phyloP scores from a whole-genome alignment of 208 protist species.

The Trypanosomatidae sp. region DNA sequence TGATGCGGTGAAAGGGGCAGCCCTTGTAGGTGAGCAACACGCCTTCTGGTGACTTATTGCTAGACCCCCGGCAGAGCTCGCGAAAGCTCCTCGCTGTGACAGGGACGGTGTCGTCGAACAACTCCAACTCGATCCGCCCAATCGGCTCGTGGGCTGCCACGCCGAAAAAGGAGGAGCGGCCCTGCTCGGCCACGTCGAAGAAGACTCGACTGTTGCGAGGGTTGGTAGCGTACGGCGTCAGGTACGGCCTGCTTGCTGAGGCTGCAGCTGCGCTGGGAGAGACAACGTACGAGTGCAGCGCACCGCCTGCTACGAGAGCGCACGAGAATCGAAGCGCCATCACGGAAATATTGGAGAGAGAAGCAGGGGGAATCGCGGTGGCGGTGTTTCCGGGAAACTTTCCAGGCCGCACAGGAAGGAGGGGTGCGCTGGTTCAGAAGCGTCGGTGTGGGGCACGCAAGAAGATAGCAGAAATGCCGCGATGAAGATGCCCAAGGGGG shows the following conservation, averaged over 20 bases:
- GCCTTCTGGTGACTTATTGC: conserved; percentile 60
- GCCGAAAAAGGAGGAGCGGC: conserved; percentile 52
- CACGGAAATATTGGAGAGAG: background rate
- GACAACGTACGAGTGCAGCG: conserved; percentile 26
- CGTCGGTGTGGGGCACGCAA: background rate
- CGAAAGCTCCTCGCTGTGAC: conserved; percentile 92
- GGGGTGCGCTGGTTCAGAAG: background rate
- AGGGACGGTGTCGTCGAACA: conserved; percentile 93
- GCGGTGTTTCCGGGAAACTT: background rate
- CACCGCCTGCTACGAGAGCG: conserved; percentile 43
- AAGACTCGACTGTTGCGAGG: conserved; percentile 79
- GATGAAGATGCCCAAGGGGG: background rate
- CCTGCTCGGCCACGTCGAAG: conserved; percentile 69
- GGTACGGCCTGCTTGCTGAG: conserved; percentile 39
- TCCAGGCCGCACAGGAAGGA: too few relatives aligned
- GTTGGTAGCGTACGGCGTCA: conserved; percentile 62
- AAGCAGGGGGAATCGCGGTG: background rate
- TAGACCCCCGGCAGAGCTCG: conserved; percentile 75
- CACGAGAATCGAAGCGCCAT: conserved; percentile 59
- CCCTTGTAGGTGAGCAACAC: conserved; percentile 92
- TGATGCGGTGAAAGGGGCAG: conserved; percentile 95
- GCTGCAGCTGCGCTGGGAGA: conserved; percentile 17
- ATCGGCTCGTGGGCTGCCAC: conserved; percentile 37
- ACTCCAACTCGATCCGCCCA: conserved; percentile 93
- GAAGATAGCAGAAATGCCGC: background rate